Evolutionary conservation across 257 asterid species (phyloP), one percentile per base, ranked within the genome.

Genomic region (Lycium ferocissimum): DNA sequence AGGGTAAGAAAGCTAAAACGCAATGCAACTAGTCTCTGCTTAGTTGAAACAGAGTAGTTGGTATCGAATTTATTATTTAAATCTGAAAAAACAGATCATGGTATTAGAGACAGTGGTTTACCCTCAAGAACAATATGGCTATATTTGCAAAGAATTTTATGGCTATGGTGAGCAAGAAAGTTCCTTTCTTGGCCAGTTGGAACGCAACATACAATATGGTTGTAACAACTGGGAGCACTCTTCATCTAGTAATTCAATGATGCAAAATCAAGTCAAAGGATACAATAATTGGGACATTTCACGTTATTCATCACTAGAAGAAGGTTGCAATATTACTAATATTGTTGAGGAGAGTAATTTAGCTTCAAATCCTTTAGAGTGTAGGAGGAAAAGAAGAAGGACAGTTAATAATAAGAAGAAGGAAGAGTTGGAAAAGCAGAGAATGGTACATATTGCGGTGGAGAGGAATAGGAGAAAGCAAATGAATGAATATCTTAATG

Each of bases 101-200:
- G 89, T 88, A 5, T 69, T 84, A 69, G 89, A 86, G 62, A 87
- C 90, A 1, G 92, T 84, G 54, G 58, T 86, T 84, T 80, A 86
- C 80, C 84, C 88, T 12, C 91, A 86, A 86, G 82, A 88, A 26
- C 40, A 88, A 35, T 75, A 65, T 71, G 85, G 86, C 20, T 86
- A 86, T 79, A 66, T 75, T 70, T 72, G 69, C 76, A 89, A 84
- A 51, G 90, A 89, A 37, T 76, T 87, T 7, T 85, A 85, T 84
- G 67, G 86, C 88, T 9, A 61, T 82, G 45, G 43, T 80, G 63
- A 83, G 81, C 15, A 79, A 82, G 84, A 9, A 86, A 22, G 87
- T 80, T 15, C 58, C 40, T 10, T 65, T 65, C 43, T 26, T 12
- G 72, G 38, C 45, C 12, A 2, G 43, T 40, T 40, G 43, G 43